These are phyloP conservation scores for Pythium aquatile DNA, from an alignment of 352 stramenopile genomes.

Conservation along the genomic window DNA sequence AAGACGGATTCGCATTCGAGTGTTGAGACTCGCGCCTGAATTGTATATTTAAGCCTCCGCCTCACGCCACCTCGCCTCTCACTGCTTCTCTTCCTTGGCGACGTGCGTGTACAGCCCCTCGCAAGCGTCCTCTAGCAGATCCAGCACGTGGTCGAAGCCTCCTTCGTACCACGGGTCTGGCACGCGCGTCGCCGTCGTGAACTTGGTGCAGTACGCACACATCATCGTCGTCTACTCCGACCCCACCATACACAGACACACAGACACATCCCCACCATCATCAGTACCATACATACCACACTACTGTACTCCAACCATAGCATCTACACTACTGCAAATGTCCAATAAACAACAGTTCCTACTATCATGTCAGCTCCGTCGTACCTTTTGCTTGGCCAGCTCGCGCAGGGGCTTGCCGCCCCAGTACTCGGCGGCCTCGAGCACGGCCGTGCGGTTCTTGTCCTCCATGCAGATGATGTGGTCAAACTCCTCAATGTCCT, in stretches of 20 bases:
- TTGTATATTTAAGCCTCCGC: conserved; percentile 6
- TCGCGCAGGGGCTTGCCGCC: conserved; percentile 53
- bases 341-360: neutral
- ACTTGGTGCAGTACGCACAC: conserved; percentile 77
- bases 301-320: neutral
- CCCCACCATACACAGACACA: conserved; percentile 11
- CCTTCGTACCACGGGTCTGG: conserved; percentile 87
- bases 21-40: conserved; percentile 14
- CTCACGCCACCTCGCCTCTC: neutral
- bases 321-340: conserved; percentile 1
- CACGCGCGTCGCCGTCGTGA: conserved; percentile 56
- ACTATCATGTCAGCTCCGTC: neutral
- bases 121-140: conserved; percentile 88
- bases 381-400: conserved; percentile 56
- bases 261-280: neutral
- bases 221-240: conserved; percentile 72
- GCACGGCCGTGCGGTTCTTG: conserved; percentile 78
- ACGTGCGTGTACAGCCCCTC: conserved; percentile 70
- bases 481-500: conserved; percentile 83
- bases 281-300: conserved; percentile 17
- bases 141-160: conserved; percentile 88
- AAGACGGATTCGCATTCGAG: conserved; percentile 7
- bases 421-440: conserved; percentile 81
- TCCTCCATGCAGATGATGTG: conserved; percentile 90
- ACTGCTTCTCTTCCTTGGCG: conserved; percentile 17